Base-by-base conservation (phyloP, 176 grass and related monocot genomes). In the Miscanthus lutarioriparius region DNA sequence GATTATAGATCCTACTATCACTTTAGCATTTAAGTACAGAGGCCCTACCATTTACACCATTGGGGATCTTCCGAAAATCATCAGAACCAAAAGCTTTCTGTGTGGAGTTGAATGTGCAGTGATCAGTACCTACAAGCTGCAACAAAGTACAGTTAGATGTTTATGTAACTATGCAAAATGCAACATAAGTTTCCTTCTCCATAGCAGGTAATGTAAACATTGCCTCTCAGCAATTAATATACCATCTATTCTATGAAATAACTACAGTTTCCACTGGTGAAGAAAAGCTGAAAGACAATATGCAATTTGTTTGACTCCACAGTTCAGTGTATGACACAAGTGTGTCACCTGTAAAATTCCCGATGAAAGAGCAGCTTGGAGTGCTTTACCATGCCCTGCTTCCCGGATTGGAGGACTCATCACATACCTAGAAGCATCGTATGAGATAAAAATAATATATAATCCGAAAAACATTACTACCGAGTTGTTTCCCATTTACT, bases 61-160 rank as follows among this genome's bases (percentile, higher is more conserved):
- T 98, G 9, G 93, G 93, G 64, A 98, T 98, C 85, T 95, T 98
- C 72, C 91, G 83, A 68, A 98, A 98, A 86, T 96, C 91, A 87
- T 98, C 87, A 51, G 65, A 81, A 53, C 96, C 93, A 28, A 94
- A 92, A 89, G 96, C 89, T 96, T 98, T 98, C 62, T 98, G 93
- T 51, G 93, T 98, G 40, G 91, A 91, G 89, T 95, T 95, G 88
- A 98, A 98, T 67, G 89, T 81, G 86, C 93, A 95, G 71, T 98
- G 96, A 86, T 98, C 96, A 76, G 96, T 98, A 81, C 92, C 93
- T 30, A 98, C 96, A 91, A 98, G 93, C 96, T 98, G 87, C 76
- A 73, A 68, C 73, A 77, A 83, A 72, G 6, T 41, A 13, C 26
- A 69, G 20, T 82, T 75, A 74, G 44, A 72, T 82, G 43, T 6